These are phyloP conservation scores for Suillus brevipes DNA, from an alignment of 768 basidiomycete species.

Conservation along the genomic window DNA sequence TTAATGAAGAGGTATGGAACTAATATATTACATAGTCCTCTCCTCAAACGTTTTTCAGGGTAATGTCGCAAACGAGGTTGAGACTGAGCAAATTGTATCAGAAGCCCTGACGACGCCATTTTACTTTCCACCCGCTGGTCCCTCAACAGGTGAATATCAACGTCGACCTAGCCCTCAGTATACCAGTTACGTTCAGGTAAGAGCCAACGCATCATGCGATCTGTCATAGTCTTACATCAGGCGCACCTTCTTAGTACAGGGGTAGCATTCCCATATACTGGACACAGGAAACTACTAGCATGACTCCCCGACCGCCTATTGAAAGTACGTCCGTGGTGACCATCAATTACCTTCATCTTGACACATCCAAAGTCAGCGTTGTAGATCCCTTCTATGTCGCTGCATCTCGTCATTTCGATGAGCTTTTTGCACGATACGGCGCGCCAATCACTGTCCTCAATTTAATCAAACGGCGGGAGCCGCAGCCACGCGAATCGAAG, in stretches of 20 bases:
- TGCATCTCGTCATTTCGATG: conserved; percentile 90
- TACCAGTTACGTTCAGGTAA: conserved; percentile 91
- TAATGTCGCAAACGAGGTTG: conserved; percentile 97
- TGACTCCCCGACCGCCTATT: conserved; percentile 93
- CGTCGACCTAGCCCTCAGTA: conserved; percentile 79
- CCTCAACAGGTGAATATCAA: conserved; percentile 33
- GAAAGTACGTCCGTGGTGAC: conserved; percentile 63
- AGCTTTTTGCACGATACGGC: conserved; percentile 87
- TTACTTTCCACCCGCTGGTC: conserved; percentile 61
- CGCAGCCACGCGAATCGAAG: conserved; percentile 84
- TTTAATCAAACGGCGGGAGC: conserved; percentile 84
- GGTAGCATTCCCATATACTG: conserved; percentile 96
- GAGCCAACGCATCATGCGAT: conserved; percentile 2
- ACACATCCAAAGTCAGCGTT: conserved; percentile 66
- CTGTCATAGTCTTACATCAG: not conserved
- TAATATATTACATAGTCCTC: not conserved
- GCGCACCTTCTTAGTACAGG: conserved; percentile 58
- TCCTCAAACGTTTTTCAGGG: conserved; percentile 52
- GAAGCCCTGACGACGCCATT: conserved; percentile 90
- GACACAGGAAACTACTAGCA: conserved; percentile 90
- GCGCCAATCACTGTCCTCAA: conserved; percentile 89
- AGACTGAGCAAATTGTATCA: conserved; percentile 96
- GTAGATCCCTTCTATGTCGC: conserved; percentile 95
- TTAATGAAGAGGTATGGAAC: conserved; percentile 77
- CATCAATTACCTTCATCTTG: conserved; percentile 10